Conservation (phyloP, 2,329 filamentous ascomycete species). For the Chaetomium globosum region DNA sequence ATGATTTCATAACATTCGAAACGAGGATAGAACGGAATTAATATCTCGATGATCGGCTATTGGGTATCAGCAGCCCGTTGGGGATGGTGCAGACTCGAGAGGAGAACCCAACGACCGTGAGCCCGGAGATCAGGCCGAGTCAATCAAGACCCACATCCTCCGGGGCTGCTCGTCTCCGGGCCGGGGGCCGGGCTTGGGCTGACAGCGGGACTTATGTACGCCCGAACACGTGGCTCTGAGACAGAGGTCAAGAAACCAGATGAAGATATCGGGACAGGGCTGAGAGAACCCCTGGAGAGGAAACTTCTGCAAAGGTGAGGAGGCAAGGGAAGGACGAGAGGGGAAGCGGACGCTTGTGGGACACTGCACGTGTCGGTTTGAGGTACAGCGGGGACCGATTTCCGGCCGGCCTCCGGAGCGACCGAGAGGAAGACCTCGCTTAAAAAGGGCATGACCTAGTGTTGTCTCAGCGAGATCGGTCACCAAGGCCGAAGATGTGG, state of each 20-base stretch:
- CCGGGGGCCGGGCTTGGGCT: no score
- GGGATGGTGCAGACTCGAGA: not conserved
- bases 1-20: not conserved
- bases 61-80: not conserved
- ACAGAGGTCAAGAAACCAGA: conserved; percentile 4
- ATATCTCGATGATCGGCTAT: not conserved
- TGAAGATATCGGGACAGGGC: not conserved
- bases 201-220: not conserved
- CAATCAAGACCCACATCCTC: not conserved
- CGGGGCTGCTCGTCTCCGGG: not conserved
- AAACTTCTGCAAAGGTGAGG: not conserved
- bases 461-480: not conserved
- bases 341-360: not conserved
- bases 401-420: not conserved
- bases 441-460: not conserved
- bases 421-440: not conserved
- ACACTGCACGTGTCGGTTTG: not conserved
- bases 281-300: not conserved
- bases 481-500: not conserved
- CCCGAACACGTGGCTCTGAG: conserved; percentile 20
- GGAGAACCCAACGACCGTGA: not conserved
- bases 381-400: not conserved
- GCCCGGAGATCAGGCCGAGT: not conserved
- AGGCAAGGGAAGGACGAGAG: not conserved
- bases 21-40: not conserved